Percentiles rank a stretch among this genome's conserved stretches.
These are phyloP conservation scores for Heracleum sosnowskyi DNA, from an alignment of 129 eudicot species.

Conservation along the genomic window DNA sequence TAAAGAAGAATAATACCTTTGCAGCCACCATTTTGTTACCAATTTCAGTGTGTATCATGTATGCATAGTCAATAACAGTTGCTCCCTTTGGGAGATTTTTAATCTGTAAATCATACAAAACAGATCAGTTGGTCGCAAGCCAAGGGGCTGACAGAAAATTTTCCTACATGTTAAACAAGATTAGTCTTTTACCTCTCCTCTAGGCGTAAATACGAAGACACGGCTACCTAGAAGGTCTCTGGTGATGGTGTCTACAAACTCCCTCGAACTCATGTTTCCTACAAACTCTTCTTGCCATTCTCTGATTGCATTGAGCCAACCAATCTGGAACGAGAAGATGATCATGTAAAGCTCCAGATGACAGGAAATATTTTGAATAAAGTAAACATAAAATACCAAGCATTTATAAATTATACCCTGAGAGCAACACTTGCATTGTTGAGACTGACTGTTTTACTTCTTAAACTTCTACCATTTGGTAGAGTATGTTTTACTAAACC, in stretches of 20 bases:
- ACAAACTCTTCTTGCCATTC: slow-evolving; percentile 99
- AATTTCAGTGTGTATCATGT: slow-evolving; percentile 88
- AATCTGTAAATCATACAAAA: slow-evolving; percentile 36
- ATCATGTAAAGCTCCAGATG: slow-evolving; percentile 2
- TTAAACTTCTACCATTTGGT: slow-evolving; percentile 45
- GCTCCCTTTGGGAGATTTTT: slow-evolving; percentile 95
- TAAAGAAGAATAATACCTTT: slow-evolving; percentile 37
- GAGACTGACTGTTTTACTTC: slow-evolving; percentile 66
- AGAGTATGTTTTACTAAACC: slow-evolving; percentile 59
- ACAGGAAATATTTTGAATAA: not conserved
- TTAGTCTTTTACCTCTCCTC: slow-evolving; percentile 69
- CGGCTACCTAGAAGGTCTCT: slow-evolving; percentile 92
- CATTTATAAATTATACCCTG: slow-evolving; percentile 45
- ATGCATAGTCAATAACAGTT: slow-evolving; percentile 89
- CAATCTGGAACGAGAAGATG: slow-evolving; percentile 45
- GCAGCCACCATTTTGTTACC: slow-evolving; percentile 99
- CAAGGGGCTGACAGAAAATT: not conserved
- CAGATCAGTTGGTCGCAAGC: not conserved
- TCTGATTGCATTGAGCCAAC: slow-evolving; percentile 97
- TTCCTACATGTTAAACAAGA: not conserved
- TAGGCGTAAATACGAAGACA: slow-evolving; percentile 92
- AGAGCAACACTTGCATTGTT: slow-evolving; percentile 80
- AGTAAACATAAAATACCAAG: not conserved
- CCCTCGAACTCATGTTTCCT: slow-evolving; percentile 98
- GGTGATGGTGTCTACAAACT: slow-evolving; percentile 93